Base-by-base conservation (phyloP, 2,329 filamentous ascomycete genomes). In the Hypoxylon sp. region DNA sequence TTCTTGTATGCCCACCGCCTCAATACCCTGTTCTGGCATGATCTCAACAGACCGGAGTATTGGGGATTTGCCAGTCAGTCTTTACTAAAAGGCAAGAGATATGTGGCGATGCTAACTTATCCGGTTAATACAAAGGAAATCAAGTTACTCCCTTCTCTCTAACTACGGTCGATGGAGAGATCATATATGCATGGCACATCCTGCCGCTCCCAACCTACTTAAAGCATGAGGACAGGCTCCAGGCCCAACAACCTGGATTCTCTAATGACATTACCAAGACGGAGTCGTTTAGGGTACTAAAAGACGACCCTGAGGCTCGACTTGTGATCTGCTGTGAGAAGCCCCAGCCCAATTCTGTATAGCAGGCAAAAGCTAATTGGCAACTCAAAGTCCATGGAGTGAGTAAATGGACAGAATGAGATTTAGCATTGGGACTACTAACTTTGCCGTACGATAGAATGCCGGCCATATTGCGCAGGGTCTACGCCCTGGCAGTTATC, bases 61-160 rank as follows among this genome's bases (percentile, higher is more conserved):
- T 97, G 93, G 85, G 94, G 94, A 0, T 98, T 97, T 79, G 89
- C 93, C 59, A 92, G 93, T 95, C 79, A 76, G 85, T 79, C n/a
- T 45, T 48, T 23, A 13, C 19, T 43, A 45, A 19, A 36, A 17
- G 52, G 11, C 25, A 28, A 25, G n/a, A 11, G 21, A 43, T 28
- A 57, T 55, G 64, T 17, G 46, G 17, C 48, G 11, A 25, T 10
- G 25, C 17, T 46, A 32, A 67, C 57, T 65, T 6, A 36, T n/a
- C 36, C 46, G 25, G 11, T 60, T 30, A 43, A 66, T 77, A 60
- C 75, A 1, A 72, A 95, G 92, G 89, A 76, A 93, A 94, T 73
- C 95, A 98, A 81, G 91, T 97, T 2, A 94, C 93, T 5, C 92
- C 95, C 0, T 98, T 98, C 78, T 89, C 87, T 51, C 80, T 98